These are phyloP conservation scores for Fusarium pseudoanthophilum DNA, from an alignment of 2,329 filamentous ascomycete species.

Conservation along the genomic window DNA sequence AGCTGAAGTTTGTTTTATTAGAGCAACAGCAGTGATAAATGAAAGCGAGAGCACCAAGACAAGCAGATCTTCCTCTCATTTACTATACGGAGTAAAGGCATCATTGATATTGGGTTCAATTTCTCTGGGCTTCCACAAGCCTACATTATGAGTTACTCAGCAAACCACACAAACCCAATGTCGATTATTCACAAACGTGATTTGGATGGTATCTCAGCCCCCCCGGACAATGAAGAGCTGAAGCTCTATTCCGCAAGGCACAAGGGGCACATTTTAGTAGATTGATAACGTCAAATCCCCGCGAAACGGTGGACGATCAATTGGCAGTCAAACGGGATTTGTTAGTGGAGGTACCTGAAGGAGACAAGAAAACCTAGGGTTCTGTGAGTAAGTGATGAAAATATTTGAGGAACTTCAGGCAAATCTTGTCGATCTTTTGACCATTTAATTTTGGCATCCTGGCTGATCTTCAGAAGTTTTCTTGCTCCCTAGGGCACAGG, in stretches of 20 bases:
- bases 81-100: background rate
- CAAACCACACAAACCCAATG: too few relatives aligned
- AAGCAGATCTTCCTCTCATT: background rate
- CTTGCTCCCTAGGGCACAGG: constrained; percentile 13
- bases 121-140: background rate
- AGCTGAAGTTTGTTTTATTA: background rate
- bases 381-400: background rate
- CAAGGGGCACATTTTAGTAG: background rate
- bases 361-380: background rate
- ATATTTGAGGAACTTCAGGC: fast-evolving
- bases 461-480: background rate
- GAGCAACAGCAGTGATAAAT: background rate
- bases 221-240: constrained; percentile 1
- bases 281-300: constrained; percentile 26
- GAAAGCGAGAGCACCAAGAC: background rate
- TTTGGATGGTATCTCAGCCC: background rate
- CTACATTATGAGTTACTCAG: background rate
- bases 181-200: background rate
- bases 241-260: background rate
- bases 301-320: constrained; percentile 21
- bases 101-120: background rate
- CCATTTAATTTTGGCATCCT: background rate
- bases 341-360: constrained; percentile 16
- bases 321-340: constrained; percentile 12
- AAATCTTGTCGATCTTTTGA: fast-evolving